phyloP scores from a whole-genome alignment of 345 rosid species.

The Conringia planisiliqua region DNA sequence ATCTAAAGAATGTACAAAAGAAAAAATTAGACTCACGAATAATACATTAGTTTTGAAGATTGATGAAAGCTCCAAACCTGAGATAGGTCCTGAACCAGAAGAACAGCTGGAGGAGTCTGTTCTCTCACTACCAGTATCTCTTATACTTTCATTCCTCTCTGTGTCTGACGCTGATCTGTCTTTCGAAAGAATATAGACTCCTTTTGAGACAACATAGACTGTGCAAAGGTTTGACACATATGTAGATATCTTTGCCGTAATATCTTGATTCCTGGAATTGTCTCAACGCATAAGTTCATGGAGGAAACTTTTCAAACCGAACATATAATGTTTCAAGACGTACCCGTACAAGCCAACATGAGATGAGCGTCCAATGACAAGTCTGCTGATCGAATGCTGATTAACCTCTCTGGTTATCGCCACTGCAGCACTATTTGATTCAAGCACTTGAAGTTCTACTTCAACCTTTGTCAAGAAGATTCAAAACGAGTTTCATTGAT shows the following conservation, averaged over 20 bases:
- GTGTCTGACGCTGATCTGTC: conserved; percentile 41
- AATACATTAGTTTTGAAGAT: conserved; percentile 9
- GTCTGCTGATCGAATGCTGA: conserved; percentile 46
- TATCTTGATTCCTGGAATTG: conserved; percentile 30
- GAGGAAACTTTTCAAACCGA: not conserved
- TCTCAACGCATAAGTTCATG: not conserved
- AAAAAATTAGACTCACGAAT: not conserved
- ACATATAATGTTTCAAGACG: not conserved
- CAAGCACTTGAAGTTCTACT: conserved; percentile 50
- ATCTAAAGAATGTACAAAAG: conserved; percentile 12
- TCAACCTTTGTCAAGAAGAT: conserved; percentile 47
- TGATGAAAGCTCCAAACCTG: conserved; percentile 11
- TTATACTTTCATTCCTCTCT: conserved; percentile 30
- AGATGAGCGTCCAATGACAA: conserved; percentile 77
- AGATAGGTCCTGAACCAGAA: conserved; percentile 27
- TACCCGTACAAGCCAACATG: conserved; percentile 38
- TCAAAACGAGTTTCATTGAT: not conserved
- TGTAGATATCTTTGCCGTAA: conserved; percentile 56
- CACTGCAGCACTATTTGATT: conserved; percentile 62
- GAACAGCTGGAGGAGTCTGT: conserved; percentile 42
- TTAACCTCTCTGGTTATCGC: conserved; percentile 64
- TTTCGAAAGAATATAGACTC: conserved; percentile 62
- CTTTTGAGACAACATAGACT: conserved; percentile 71
- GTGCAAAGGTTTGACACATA: conserved; percentile 60
- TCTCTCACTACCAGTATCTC: conserved; percentile 40